Evolutionary conservation across 345 rosid species (phyloP), one percentile per base, ranked within the genome.

Genomic region (Hibiscus mutabilis): DNA sequence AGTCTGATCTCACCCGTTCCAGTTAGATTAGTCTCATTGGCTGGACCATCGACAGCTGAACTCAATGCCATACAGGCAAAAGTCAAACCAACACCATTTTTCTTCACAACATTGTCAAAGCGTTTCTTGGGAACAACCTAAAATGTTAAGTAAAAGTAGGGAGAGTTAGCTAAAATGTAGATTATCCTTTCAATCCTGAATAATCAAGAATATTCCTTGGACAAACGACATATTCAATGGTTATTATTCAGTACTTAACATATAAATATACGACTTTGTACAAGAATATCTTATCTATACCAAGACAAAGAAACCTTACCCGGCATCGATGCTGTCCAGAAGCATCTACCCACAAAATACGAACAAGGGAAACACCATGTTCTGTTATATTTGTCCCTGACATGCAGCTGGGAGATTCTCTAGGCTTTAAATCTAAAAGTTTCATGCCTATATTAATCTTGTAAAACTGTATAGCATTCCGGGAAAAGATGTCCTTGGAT

Each of bases 241-340:
- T 25, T 47, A 46, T 13, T 6, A n/a, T 51, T 60, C 33, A 37
- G 13, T 14, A 37, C 42, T 60, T 62, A 71, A 6, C 31, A 56
- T 29, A 65, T 15, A 47, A 16, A 19, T 35, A 44, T 27, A 27
- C 31, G 24, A 13, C 25, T 56, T 51, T 37, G 46, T 14, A 29
- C 4, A 53, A 44, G 74, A 37, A 37, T 37, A 37, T 37, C 10
- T 37, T 10, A 37, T 37, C 42, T 37, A 37, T 37, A 8, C 42
- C 8, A 8, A 35, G 52, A 2, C 16, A 24, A 58, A 25, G 47
- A 73, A 69, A 73, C 79, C 96, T 83, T 75, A 91, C 99, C 10
- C 97, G 99, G 66, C 92, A 92, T 90, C 99, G 81, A 71, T 88
- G 91, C 75, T 92, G 99, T 77, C 99, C 99, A 71, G 97, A 92